phyloP scores from a whole-genome alignment of 192 early-diverging fungal species.

The Mortierella claussenii region DNA sequence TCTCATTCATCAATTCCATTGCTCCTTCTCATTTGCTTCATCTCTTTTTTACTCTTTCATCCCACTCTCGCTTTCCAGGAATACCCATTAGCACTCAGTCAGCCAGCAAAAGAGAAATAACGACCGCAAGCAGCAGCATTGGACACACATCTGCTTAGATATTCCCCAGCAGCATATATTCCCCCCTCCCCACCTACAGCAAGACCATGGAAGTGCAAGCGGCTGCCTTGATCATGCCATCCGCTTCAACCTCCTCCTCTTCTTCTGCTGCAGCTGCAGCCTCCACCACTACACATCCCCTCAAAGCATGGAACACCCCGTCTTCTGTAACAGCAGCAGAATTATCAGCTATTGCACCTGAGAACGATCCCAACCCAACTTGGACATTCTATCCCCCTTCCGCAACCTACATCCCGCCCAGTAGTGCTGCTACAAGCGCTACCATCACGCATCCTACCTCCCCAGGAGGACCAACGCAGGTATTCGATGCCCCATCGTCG shows the following conservation, averaged over 20 bases:
- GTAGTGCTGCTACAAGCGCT: not conserved
- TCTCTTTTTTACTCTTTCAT: too few relatives aligned
- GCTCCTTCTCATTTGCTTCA: not conserved
- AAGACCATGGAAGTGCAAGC: constrained; percentile 36
- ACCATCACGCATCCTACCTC: constrained; percentile 6
- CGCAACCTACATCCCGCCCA: constrained; percentile 33
- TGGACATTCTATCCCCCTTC: constrained; percentile 44
- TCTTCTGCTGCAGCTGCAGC: not conserved
- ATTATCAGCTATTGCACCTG: not conserved
- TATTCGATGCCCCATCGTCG: too few relatives aligned
- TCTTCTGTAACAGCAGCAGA: not conserved
- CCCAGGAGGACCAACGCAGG: not conserved
- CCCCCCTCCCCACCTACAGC: too few relatives aligned
- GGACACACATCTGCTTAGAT: not conserved
- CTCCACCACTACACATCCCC: not conserved
- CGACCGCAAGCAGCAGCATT: too few relatives aligned
- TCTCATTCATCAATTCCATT: not conserved
- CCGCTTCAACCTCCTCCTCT: constrained; percentile 9
- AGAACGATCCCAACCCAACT: constrained; percentile 34
- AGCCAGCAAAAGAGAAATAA: too few relatives aligned
- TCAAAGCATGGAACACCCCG: not conserved
- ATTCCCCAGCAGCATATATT: not conserved
- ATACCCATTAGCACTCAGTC: too few relatives aligned
- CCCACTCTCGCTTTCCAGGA: too few relatives aligned
- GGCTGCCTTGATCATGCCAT: constrained; percentile 10